These are phyloP conservation scores for Aspergillus homomorphus DNA, from an alignment of 495 filamentous ascomycete species.

Conservation along the genomic window DNA sequence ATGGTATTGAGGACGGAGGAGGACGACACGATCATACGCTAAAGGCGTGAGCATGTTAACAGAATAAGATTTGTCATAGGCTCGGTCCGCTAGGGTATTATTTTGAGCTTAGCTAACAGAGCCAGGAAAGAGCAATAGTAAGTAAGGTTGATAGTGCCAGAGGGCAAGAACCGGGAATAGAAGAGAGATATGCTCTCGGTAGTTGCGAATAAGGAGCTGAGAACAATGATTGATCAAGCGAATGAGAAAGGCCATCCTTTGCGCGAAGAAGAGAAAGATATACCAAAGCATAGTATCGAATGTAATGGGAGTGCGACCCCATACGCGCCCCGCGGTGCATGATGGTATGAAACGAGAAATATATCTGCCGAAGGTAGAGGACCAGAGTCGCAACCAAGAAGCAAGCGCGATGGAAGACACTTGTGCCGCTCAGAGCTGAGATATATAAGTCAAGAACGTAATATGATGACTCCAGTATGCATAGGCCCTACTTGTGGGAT, in stretches of 20 bases:
- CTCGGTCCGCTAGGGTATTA: slow-evolving; percentile 35
- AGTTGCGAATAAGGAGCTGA: slow-evolving; percentile 7
- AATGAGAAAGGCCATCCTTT: neutral
- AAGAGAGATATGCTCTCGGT: neutral
- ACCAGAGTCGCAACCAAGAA: neutral
- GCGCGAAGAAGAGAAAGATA: too few relatives aligned
- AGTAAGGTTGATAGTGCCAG: too few relatives aligned
- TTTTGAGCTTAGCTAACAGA: slow-evolving; percentile 18
- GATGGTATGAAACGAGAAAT: too few relatives aligned
- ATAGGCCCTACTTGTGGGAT: neutral
- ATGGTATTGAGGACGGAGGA: neutral
- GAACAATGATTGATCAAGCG: slow-evolving; percentile 1
- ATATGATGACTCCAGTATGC: neutral
- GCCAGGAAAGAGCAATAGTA: neutral
- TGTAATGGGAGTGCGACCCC: too few relatives aligned
- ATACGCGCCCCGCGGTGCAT: too few relatives aligned
- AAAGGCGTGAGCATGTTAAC: neutral
- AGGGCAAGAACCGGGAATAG: neutral
- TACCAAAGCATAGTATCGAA: too few relatives aligned
- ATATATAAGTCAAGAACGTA: neutral
- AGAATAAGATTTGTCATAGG: neutral
- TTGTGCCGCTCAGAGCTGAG: neutral
- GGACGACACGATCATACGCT: neutral
- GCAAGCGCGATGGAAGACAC: neutral
- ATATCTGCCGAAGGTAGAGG: too few relatives aligned